Percentiles rank a stretch among this genome's conserved stretches.
Evolutionary conservation across 2,329 filamentous ascomycete species (phyloP).

Genomic region (Coniochaeta hoffmannii): DNA sequence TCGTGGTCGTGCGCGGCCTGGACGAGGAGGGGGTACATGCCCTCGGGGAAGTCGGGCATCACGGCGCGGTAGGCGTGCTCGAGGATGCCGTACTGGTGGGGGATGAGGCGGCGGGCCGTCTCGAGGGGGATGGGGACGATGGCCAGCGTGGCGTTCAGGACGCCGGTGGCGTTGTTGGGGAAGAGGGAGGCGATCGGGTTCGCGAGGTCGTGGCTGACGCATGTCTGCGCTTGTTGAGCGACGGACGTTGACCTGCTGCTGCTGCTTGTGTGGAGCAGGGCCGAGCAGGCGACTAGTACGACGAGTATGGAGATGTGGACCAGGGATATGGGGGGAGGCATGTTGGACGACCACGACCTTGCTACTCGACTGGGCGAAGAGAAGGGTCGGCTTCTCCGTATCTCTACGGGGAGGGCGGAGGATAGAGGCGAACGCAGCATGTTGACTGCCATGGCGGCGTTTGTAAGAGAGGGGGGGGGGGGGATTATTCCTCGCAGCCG

Average conservation of each 20-base stretch:
- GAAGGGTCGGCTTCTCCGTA: not conserved
- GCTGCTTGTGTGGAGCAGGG: not conserved
- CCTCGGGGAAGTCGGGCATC: constrained; percentile 40
- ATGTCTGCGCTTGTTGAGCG: not conserved
- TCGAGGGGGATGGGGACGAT: constrained; percentile 42
- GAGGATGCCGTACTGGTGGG: constrained; percentile 39
- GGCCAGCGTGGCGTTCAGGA: constrained; percentile 44
- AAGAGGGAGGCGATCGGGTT: constrained; percentile 41
- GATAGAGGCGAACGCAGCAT: not conserved
- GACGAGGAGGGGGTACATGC: constrained; percentile 45
- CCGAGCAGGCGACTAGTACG: not conserved
- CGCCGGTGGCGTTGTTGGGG: constrained; percentile 40
- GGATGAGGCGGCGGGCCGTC: constrained; percentile 38
- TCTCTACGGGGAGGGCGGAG: not conserved
- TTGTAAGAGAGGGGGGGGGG: too few relatives aligned
- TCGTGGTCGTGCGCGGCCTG: constrained; percentile 45
- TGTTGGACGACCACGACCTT: not conserved
- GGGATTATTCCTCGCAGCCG: not conserved
- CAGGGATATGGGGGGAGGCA: not conserved
- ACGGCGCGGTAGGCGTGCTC: constrained; percentile 38
- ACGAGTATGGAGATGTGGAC: not conserved
- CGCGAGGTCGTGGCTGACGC: not conserved
- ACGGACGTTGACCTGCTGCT: not conserved
- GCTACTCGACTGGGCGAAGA: not conserved
- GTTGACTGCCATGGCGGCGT: not conserved